Conservation (phyloP, 2,329 filamentous ascomycete genomes). For the Escovopsis weberi region DNA sequence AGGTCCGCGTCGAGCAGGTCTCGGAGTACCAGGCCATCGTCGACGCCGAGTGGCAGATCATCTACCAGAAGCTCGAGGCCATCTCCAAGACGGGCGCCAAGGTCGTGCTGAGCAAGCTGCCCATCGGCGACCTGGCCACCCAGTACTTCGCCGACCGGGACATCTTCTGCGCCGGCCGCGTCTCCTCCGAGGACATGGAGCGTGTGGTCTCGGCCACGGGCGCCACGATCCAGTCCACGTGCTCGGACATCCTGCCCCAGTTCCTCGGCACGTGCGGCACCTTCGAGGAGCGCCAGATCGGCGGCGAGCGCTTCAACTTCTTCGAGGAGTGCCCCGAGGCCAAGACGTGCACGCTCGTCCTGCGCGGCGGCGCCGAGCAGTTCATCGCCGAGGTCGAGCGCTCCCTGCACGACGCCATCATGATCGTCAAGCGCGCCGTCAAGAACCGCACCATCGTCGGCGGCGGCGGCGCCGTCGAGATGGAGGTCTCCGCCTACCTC, state of each 20-base stretch:
- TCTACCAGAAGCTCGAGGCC: conserved; percentile 97
- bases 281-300: conserved; percentile 95
- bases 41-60: conserved; percentile 98
- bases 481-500: conserved; percentile 91
- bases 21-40: conserved; percentile 99
- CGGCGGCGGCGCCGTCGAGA: conserved; percentile 86
- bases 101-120: conserved; percentile 92
- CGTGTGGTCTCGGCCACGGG: conserved; percentile 91
- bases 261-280: conserved; percentile 81
- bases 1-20: conserved; percentile 94
- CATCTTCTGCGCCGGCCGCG: conserved; percentile 94
- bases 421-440: conserved; percentile 98
- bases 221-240: conserved; percentile 84
- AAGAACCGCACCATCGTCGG: conserved; percentile 91
- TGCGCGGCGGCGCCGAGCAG: conserved; percentile 93
- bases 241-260: conserved; percentile 79
- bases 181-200: conserved; percentile 84
- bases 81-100: conserved; percentile 88
- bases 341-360: conserved; percentile 91
- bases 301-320: conserved; percentile 95
- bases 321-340: conserved; percentile 92
- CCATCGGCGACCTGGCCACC: conserved; percentile 92
- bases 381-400: conserved; percentile 98
- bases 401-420: conserved; percentile 95
- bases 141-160: conserved; percentile 97